phyloP scores from a whole-genome alignment of 2,329 filamentous ascomycete species.

The Cladosporium sp. region DNA sequence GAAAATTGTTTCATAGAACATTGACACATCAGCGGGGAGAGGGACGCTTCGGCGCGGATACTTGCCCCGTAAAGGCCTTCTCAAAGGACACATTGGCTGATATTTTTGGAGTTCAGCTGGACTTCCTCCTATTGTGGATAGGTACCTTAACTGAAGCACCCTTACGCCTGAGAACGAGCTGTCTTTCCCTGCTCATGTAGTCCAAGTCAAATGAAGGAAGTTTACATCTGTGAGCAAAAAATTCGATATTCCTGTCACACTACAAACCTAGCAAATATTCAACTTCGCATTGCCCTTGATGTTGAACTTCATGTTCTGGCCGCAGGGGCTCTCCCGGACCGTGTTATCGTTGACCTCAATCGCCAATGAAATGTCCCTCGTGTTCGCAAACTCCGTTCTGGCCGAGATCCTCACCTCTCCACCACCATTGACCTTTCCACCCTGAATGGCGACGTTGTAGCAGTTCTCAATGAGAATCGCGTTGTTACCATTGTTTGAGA shows the following conservation, averaged over 20 bases:
- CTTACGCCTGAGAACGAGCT: too few species aligned
- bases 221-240: not conserved
- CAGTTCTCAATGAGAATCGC: constrained; percentile 62
- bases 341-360: constrained; percentile 52
- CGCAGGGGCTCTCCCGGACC: constrained; percentile 57
- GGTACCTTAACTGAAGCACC: too few species aligned
- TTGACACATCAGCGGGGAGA: too few species aligned
- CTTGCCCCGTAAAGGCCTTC: too few species aligned
- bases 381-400: constrained; percentile 56
- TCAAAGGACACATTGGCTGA: too few species aligned
- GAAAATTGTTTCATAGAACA: too few species aligned
- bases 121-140: too few species aligned
- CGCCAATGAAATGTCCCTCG: constrained; percentile 52
- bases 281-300: constrained; percentile 49
- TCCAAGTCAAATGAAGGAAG: too few species aligned
- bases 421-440: constrained; percentile 55
- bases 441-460: constrained; percentile 55
- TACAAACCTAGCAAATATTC: constrained; percentile 42
- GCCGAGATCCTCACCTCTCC: constrained; percentile 58
- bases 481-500: constrained; percentile 57
- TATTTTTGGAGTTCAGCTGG: too few species aligned
- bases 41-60: too few species aligned
- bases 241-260: not conserved
- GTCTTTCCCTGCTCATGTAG: too few species aligned
- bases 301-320: constrained; percentile 53